These are phyloP conservation scores for Cymodocea nodosa DNA, from an alignment of 116 monocot species.

Conservation along the genomic window DNA sequence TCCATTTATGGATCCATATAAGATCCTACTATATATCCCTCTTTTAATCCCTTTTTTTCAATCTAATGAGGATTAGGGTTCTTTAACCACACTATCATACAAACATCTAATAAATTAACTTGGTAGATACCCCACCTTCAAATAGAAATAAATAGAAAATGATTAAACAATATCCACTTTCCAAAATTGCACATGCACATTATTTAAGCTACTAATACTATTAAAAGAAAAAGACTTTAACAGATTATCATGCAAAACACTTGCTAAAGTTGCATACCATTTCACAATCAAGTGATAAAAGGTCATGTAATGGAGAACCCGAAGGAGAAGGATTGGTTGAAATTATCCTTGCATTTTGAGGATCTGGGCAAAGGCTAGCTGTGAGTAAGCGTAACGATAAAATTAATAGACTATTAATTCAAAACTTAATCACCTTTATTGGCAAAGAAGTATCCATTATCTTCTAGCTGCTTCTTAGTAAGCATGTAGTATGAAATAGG, in stretches of 20 bases:
- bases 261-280: conserved; percentile 35
- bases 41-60: no score
- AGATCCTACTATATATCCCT: no score
- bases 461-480: conserved; percentile 59
- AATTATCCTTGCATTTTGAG: conserved; percentile 34
- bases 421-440: conserved; percentile 30
- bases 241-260: no score
- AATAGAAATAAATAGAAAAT: no score
- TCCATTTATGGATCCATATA: no score
- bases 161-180: no score
- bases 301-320: conserved; percentile 25
- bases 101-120: not conserved
- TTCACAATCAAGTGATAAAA: conserved; percentile 94
- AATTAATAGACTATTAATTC: not conserved
- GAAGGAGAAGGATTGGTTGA: conserved; percentile 55
- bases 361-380: not conserved
- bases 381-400: not conserved
- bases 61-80: no score
- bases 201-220: no score
- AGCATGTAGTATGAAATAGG: conserved; percentile 74
- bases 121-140: not conserved
- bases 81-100: no score
- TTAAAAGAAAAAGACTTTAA: no score
- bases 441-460: conserved; percentile 72
- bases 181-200: conserved; percentile 5